These are phyloP conservation scores for Halophytophthora polymorphica DNA, from an alignment of 352 stramenopile genomes.

Conservation along the genomic window DNA sequence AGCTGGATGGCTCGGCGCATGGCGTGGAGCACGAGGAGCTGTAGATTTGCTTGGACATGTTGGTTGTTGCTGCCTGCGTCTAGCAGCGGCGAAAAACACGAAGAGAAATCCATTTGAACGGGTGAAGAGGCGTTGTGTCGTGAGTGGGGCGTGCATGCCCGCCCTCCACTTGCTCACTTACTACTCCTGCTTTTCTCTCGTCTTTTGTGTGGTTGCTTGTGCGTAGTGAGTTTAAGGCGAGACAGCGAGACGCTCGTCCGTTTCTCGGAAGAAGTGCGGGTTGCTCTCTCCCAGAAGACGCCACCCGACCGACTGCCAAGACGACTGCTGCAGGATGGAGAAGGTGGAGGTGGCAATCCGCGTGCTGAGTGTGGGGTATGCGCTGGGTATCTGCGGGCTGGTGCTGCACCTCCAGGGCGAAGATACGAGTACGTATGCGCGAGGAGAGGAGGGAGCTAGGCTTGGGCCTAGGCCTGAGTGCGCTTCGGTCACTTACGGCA, in stretches of 20 bases:
- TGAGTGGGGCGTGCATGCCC: no score
- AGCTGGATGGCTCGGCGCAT: conserved; percentile 58
- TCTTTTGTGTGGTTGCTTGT: not conserved
- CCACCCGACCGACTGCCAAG: no score
- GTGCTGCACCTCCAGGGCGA: conserved; percentile 49
- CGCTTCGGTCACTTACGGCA: not conserved
- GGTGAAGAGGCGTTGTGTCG: conserved; percentile 8
- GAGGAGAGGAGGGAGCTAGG: not conserved
- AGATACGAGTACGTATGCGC: conserved; percentile 40
- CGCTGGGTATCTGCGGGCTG: conserved; percentile 50
- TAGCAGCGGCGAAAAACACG: conserved; percentile 24
- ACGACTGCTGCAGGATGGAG: conserved; percentile 40
- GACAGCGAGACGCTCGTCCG: no score
- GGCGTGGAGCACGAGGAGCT: conserved; percentile 49
- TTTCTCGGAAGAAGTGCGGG: no score
- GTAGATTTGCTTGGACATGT: conserved; percentile 29
- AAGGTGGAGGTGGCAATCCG: conserved; percentile 72
- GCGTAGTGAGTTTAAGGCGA: not conserved
- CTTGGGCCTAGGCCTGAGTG: not conserved
- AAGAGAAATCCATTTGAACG: conserved; percentile 16
- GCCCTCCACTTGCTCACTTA: no score
- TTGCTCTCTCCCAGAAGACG: no score
- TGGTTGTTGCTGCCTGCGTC: conserved; percentile 19
- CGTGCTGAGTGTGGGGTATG: conserved; percentile 49
- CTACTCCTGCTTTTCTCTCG: conserved; percentile 1